Percentiles rank a stretch among this genome's conserved stretches.
Conservation (phyloP, 441 rosid genomes). For the Populus hybrid region DNA sequence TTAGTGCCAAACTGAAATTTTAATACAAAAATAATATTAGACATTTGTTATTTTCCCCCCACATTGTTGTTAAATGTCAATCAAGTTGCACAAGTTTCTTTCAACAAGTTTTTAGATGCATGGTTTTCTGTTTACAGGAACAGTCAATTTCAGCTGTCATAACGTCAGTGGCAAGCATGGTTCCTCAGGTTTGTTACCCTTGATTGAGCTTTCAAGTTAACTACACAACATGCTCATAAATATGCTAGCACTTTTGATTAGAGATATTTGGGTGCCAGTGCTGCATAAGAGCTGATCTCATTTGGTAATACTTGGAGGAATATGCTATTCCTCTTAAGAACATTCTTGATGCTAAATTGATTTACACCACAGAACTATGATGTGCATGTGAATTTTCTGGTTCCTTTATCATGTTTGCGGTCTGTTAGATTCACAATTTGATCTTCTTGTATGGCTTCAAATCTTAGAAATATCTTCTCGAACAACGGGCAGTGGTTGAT, state of each 20-base stretch:
- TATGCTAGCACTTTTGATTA: too few species aligned
- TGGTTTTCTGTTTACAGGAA: slow-evolving; percentile 51
- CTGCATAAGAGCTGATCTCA: not conserved
- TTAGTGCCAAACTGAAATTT: slow-evolving; percentile 1
- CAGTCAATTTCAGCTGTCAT: slow-evolving; percentile 88
- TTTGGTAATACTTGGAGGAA: not conserved
- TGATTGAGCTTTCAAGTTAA: slow-evolving; percentile 2
- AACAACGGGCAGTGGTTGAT: slow-evolving; percentile 83
- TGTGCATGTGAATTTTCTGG: not conserved
- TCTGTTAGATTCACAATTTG: slow-evolving; percentile 10
- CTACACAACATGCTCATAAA: not conserved
- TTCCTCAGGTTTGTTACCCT: slow-evolving; percentile 67
- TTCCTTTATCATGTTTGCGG: not conserved
- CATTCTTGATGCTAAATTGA: not conserved
- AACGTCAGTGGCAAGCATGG: slow-evolving; percentile 79
- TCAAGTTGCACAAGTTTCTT: not conserved
- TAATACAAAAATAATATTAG: not conserved
- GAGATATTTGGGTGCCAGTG: too few species aligned
- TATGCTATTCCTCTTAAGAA: not conserved
- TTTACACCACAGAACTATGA: not conserved
- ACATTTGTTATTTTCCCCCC: not conserved
- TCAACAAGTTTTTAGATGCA: not conserved
- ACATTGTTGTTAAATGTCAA: not conserved
- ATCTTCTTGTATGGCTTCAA: slow-evolving; percentile 18
- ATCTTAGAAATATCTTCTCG: slow-evolving; percentile 81